phyloP scores from a whole-genome alignment of 1,284 basidiomycete species.

The Gomphus sp. region DNA sequence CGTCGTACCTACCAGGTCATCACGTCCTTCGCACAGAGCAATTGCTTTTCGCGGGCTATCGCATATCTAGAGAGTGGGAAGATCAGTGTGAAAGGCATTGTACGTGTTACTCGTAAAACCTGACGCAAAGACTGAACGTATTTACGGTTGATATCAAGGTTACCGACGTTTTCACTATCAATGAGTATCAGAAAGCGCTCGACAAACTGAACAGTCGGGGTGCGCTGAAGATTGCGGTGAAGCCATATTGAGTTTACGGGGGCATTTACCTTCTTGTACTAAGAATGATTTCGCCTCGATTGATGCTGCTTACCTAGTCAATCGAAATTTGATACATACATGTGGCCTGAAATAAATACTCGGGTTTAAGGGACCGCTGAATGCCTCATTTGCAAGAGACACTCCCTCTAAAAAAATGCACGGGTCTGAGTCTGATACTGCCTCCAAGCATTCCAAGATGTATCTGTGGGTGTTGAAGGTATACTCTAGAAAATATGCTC shows the following conservation, averaged over 20 bases:
- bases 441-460: too few relatives aligned
- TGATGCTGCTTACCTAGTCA: background rate
- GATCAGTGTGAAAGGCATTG: constrained; percentile 52
- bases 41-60: constrained; percentile 55
- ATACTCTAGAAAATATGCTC: too few relatives aligned
- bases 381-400: too few relatives aligned
- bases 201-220: constrained; percentile 47
- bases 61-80: constrained; percentile 53
- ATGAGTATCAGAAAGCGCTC: constrained; percentile 48
- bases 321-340: background rate
- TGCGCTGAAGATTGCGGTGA: constrained; percentile 32
- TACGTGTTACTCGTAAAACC: constrained; percentile 16
- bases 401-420: too few relatives aligned
- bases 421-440: too few relatives aligned
- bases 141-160: constrained; percentile 21
- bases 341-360: background rate
- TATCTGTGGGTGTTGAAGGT: too few relatives aligned
- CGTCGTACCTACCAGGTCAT: constrained; percentile 31
- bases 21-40: constrained; percentile 50
- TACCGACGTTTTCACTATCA: constrained; percentile 44
- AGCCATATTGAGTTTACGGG: constrained; percentile 15
- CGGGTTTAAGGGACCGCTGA: too few relatives aligned
- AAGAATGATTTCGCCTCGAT: background rate
- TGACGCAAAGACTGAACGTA: too few relatives aligned
- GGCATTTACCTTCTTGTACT: too few relatives aligned